These are phyloP conservation scores for Comarum palustre DNA, from an alignment of 306 rosid species.

Conservation along the genomic window DNA sequence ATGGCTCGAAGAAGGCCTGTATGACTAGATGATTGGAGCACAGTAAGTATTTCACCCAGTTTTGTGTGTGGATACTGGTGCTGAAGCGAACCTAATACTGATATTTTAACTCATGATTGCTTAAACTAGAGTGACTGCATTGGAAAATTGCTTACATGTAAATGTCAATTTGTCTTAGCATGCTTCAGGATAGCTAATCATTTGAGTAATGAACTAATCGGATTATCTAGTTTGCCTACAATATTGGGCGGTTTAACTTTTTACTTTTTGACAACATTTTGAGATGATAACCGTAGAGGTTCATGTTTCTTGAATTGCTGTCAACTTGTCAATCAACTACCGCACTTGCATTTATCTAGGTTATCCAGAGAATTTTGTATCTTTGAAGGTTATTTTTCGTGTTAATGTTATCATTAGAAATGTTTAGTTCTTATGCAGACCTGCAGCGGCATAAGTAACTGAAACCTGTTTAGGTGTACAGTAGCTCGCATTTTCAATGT, in stretches of 20 bases:
- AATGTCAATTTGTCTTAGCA: constrained; percentile 11
- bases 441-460: neutral
- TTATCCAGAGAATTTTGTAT: neutral
- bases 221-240: neutral
- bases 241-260: neutral
- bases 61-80: constrained; percentile 40
- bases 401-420: neutral
- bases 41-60: constrained; percentile 29
- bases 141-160: constrained; percentile 13
- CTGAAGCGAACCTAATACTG: constrained; percentile 18
- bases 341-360: neutral
- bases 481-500: neutral
- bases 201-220: constrained; percentile 13
- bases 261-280: neutral
- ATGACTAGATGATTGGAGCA: constrained; percentile 43
- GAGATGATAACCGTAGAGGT: neutral
- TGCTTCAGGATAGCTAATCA: constrained; percentile 6
- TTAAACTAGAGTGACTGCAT: constrained; percentile 15
- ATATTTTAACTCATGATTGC: constrained; percentile 17
- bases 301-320: neutral
- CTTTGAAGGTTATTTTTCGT: neutral
- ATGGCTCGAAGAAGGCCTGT: constrained; percentile 68
- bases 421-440: neutral
- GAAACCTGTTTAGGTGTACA: too few species aligned
- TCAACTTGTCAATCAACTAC: neutral